Evolutionary conservation across 495 filamentous ascomycete genomes (phyloP), one percentile per base, ranked within the genome.

Genomic region (Podospora fimiseda): DNA sequence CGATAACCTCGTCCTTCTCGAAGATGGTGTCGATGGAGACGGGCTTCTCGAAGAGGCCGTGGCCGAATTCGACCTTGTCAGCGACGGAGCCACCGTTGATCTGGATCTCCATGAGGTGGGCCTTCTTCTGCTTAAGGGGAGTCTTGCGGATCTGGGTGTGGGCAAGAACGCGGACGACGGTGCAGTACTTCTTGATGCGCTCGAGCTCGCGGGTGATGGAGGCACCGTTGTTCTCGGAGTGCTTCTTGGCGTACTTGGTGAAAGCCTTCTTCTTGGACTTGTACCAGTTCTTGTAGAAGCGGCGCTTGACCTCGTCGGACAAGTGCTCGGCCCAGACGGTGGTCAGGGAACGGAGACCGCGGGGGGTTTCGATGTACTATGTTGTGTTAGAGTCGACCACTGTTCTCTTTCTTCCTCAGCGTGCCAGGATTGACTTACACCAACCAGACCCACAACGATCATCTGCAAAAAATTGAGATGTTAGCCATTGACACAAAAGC

Each of bases 281-380:
- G 88, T 99, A 99, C 94, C 94, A 99, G 84, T 99, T 99, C 90
- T 99, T 99, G 87, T 99, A 99, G 89, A 99, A 99, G 71, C 94
- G 90, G 61, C 94, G 87, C 82, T 94, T 95, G 75, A 99, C 73
- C 80, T 96, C 94, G 74, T 99, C 94, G 76, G 86, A 86, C 71
- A 99, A 74, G 76, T 99, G 94, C 82, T 96, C 91, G 70, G 93
- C 93, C 94, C 94, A 99, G 73, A 99, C 87, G 70, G 94, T 99
- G 70, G 91, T 95, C 72, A 99, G 90, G 53, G 94, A 97, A 69
- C 94, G 94, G 66, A 97, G 91, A 81, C 94, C 94, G 66, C 94
- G 94, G 75, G 94, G 94, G 72, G 94, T 99, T 81, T 99, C 94
- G 72, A 99, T 95, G 82, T 99, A 99, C 64, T 67, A 45, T 43